These are phyloP conservation scores for Geoglossum glabrum DNA, from an alignment of 495 filamentous ascomycete species.

Conservation along the genomic window DNA sequence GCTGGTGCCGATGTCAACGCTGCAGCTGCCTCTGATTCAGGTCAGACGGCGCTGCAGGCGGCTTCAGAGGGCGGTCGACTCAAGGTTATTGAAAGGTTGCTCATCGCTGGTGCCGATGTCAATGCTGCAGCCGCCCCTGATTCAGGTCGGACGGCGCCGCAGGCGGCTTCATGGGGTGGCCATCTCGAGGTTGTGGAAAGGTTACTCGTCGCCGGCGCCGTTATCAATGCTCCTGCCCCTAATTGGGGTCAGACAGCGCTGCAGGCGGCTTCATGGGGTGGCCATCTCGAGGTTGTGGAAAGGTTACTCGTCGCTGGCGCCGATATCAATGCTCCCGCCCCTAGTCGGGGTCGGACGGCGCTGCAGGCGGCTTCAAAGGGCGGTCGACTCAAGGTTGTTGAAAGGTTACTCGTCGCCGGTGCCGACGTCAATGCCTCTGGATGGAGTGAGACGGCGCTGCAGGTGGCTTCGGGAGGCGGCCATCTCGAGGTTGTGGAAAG, in stretches of 20 bases:
- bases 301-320: background rate
- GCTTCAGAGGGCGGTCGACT: background rate
- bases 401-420: too few species aligned
- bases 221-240: background rate
- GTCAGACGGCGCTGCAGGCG: constrained; percentile 11
- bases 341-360: background rate
- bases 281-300: background rate
- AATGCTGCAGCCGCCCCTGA: background rate
- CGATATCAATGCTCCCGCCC: background rate
- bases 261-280: background rate
- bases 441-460: too few species aligned
- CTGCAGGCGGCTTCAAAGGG: too few species aligned
- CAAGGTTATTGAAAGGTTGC: background rate
- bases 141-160: background rate
- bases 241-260: background rate
- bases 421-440: too few species aligned
- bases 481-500: too few species aligned
- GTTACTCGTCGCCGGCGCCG: background rate
- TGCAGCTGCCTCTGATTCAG: constrained; percentile 11
- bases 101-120: background rate
- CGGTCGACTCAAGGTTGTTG: background rate
- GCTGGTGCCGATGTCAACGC: constrained; percentile 7
- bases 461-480: too few species aligned
- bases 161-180: background rate
- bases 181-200: background rate